Evolutionary conservation across 352 stramenopile species (phyloP).

Genomic region (Phytophthora pini): DNA sequence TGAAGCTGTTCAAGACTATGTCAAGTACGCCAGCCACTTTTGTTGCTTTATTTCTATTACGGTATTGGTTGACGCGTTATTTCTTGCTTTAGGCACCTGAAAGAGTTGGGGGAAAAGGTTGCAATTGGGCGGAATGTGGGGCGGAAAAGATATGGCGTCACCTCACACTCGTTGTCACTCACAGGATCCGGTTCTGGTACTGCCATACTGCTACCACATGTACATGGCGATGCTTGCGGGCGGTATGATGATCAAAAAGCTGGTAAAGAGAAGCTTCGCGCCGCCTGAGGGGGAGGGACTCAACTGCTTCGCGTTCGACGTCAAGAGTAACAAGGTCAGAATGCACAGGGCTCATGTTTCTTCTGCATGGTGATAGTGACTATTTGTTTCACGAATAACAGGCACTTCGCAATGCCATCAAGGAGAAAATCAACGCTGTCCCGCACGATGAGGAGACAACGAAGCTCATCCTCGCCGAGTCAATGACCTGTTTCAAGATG

Average conservation of each 20-base stretch:
- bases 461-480: conserved; percentile 59
- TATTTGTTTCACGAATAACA: conserved; percentile 15
- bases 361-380: not conserved
- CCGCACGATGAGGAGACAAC: conserved; percentile 50
- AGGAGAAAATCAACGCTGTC: conserved; percentile 66
- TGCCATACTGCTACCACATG: conserved; percentile 80
- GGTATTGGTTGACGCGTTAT: too few relatives aligned
- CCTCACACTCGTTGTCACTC: conserved; percentile 1
- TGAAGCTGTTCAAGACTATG: conserved; percentile 56
- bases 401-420: conserved; percentile 57
- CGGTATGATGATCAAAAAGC: conserved; percentile 67
- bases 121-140: too few relatives aligned
- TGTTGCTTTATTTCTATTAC: too few relatives aligned
- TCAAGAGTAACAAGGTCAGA: conserved; percentile 58
- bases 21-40: conserved; percentile 39
- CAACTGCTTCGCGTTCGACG: conserved; percentile 57
- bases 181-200: conserved; percentile 63
- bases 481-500: conserved; percentile 61
- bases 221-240: conserved; percentile 74
- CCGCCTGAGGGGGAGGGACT: conserved; percentile 50
- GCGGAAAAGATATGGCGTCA: not conserved
- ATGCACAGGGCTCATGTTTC: not conserved
- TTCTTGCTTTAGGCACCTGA: conserved; percentile 41
- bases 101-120: conserved; percentile 62
- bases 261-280: conserved; percentile 68